Conservation (phyloP, 2,329 filamentous ascomycete genomes). For the Neopestalotiopsis sp. region DNA sequence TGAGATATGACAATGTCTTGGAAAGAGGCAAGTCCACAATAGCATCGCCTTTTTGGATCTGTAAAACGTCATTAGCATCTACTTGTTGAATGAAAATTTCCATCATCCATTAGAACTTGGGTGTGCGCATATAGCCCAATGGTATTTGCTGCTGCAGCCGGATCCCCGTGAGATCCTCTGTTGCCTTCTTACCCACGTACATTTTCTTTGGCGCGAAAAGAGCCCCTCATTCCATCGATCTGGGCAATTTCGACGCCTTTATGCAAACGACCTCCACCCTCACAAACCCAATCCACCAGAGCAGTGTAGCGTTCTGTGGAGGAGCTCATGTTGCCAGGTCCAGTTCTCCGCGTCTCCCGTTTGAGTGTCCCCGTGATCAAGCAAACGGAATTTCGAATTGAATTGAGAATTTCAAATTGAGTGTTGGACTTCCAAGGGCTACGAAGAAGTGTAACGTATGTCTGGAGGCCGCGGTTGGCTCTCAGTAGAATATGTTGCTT, state of each 20-base stretch:
- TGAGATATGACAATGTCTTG: conserved; percentile 63
- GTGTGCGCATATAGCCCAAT: too few relatives aligned
- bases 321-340: conserved; percentile 23
- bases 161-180: background rate
- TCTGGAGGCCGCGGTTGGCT: background rate
- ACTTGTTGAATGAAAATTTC: background rate
- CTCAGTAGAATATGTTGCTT: background rate
- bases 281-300: conserved; percentile 55
- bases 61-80: conserved; percentile 17
- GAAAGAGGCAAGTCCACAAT: conserved; percentile 58
- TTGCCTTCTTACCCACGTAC: background rate
- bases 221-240: conserved; percentile 56
- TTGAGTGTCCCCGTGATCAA: too few relatives aligned
- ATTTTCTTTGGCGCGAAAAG: conserved; percentile 52
- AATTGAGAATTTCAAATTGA: background rate
- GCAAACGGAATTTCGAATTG: background rate
- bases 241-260: conserved; percentile 57
- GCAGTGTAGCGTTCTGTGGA: conserved; percentile 32
- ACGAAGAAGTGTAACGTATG: background rate
- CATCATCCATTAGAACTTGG: background rate
- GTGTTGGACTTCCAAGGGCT: background rate
- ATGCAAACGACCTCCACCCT: conserved; percentile 54
- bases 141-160: too few relatives aligned
- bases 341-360: background rate
- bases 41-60: conserved; percentile 42